phyloP scores from a whole-genome alignment of 2,329 filamentous ascomycete species.

The Penicillium sp. region DNA sequence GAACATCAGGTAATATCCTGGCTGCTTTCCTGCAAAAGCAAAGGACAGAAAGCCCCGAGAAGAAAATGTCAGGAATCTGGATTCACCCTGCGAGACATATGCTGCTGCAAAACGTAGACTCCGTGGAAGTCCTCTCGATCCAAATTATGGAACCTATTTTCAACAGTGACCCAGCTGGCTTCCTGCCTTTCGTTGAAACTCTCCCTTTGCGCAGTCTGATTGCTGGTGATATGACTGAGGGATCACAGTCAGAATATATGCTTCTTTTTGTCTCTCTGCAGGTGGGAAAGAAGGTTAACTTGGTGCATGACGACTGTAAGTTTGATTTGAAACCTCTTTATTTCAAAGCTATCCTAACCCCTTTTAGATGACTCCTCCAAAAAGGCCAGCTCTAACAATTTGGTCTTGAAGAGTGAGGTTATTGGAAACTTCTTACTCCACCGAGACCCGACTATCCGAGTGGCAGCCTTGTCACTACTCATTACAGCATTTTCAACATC shows the following conservation, averaged over 20 bases:
- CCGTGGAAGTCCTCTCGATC: slow-evolving; percentile 36
- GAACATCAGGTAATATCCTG: slow-evolving; percentile 29
- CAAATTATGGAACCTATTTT: slow-evolving; percentile 40
- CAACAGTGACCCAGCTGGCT: slow-evolving; percentile 32
- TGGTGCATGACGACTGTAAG: slow-evolving; percentile 67
- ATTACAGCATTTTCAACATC: slow-evolving; percentile 74
- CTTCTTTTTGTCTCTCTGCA: slow-evolving; percentile 68
- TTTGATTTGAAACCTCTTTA: slow-evolving; percentile 14
- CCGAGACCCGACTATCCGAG: slow-evolving; percentile 65
- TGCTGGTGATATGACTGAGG: slow-evolving; percentile 46
- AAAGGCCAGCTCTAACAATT: slow-evolving; percentile 3
- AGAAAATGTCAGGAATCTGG: slow-evolving; percentile 32
- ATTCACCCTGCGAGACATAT: slow-evolving; percentile 37
- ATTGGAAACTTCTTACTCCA: slow-evolving; percentile 42
- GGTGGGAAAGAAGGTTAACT: slow-evolving; percentile 67
- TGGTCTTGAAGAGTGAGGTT: slow-evolving; percentile 37
- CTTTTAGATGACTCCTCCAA: slow-evolving; percentile 31
- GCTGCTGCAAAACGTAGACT: slow-evolving; percentile 36
- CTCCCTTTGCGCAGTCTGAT: slow-evolving; percentile 56
- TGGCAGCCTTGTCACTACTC: slow-evolving; percentile 79
- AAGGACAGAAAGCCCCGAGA: slow-evolving; percentile 13
- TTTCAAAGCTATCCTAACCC: slow-evolving; percentile 7
- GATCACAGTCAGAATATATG: slow-evolving; percentile 56
- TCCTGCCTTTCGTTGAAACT: slow-evolving; percentile 54
- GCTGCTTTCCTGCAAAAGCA: slow-evolving; percentile 32